phyloP scores from a whole-genome alignment of 2,329 filamentous ascomycete genomes.

The Sclerotinia subarctica region DNA sequence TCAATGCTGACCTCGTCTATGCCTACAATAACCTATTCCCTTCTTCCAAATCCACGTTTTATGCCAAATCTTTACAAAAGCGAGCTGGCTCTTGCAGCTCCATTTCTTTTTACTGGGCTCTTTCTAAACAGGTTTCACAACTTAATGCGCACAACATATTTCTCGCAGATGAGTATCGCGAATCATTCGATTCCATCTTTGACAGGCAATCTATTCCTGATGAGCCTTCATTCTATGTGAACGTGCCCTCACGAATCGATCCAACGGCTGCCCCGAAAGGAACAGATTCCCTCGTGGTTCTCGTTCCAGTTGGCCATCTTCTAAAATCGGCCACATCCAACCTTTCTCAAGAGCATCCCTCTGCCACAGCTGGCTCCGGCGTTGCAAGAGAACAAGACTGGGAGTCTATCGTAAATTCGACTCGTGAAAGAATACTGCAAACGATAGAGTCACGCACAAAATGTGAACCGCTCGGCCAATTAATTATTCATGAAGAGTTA shows the following conservation, averaged over 20 bases:
- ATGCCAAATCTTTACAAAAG: conserved; percentile 44
- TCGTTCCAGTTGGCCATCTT: conserved; percentile 71
- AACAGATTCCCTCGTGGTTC: conserved; percentile 63
- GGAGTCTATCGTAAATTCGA: conserved; percentile 55
- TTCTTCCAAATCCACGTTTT: conserved; percentile 28
- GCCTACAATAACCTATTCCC: conserved; percentile 66
- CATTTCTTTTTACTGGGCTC: conserved; percentile 74
- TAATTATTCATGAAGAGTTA: conserved; percentile 52
- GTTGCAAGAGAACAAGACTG: conserved; percentile 53
- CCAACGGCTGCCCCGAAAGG: conserved; percentile 62
- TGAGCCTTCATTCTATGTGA: conserved; percentile 73
- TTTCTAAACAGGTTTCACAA: conserved; percentile 58
- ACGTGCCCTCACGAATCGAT: conserved; percentile 69
- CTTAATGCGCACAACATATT: conserved; percentile 74
- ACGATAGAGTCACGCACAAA: conserved; percentile 61
- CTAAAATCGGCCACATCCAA: conserved; percentile 44
- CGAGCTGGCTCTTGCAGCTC: conserved; percentile 64
- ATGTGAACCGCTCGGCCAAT: conserved; percentile 44
- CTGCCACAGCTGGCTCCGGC: conserved; percentile 28
- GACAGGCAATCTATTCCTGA: conserved; percentile 62
- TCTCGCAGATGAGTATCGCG: conserved; percentile 67
- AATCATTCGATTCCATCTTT: conserved; percentile 76
- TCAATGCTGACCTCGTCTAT: conserved; percentile 73
- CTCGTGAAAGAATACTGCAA: conserved; percentile 57
- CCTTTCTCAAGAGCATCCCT: conserved; percentile 29